A percentile compares a stretch with the other conserved stretches of the same genome.
phyloP scores from a whole-genome alignment of 257 asterid species.

The Voacanga thouarsii region DNA sequence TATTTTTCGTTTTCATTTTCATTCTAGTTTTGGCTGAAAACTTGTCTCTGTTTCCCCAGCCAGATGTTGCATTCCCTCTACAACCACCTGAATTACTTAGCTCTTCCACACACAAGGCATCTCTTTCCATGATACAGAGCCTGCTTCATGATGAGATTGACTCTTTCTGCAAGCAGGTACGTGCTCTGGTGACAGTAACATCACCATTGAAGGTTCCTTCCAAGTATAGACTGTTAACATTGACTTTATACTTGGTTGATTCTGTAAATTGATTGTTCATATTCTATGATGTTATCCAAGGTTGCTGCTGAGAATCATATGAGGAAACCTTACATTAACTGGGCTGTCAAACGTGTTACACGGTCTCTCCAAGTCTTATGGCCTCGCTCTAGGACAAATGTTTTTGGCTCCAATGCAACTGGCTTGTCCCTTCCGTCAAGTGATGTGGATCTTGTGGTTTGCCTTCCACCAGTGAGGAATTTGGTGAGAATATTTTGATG shows the following conservation, averaged over 20 bases:
- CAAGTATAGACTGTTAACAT: constrained; percentile 16
- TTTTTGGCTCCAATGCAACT: constrained; percentile 94
- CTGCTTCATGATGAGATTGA: constrained; percentile 81
- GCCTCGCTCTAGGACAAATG: constrained; percentile 96
- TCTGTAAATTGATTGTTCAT: constrained; percentile 21
- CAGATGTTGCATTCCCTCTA: constrained; percentile 90
- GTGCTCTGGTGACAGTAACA: constrained; percentile 10
- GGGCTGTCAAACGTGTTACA: constrained; percentile 99
- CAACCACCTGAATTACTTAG: constrained; percentile 73
- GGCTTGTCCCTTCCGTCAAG: constrained; percentile 96
- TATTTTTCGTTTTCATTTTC: background rate
- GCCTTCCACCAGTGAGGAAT: constrained; percentile 98
- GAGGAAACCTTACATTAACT: constrained; percentile 85
- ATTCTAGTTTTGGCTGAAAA: constrained; percentile 21
- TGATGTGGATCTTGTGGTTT: constrained; percentile 96
- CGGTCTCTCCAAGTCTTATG: constrained; percentile 97
- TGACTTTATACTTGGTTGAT: constrained; percentile 14
- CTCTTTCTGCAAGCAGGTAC: constrained; percentile 91
- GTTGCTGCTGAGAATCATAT: constrained; percentile 87
- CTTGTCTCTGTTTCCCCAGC: constrained; percentile 50
- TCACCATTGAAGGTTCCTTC: constrained; percentile 15
- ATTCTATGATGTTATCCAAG: constrained; percentile 35
- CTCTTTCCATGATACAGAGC: constrained; percentile 59
- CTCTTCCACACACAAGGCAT: constrained; percentile 51
- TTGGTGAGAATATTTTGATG: constrained; percentile 55